phyloP scores from a whole-genome alignment of 1,284 basidiomycete genomes.

The Trametes polyzona region DNA sequence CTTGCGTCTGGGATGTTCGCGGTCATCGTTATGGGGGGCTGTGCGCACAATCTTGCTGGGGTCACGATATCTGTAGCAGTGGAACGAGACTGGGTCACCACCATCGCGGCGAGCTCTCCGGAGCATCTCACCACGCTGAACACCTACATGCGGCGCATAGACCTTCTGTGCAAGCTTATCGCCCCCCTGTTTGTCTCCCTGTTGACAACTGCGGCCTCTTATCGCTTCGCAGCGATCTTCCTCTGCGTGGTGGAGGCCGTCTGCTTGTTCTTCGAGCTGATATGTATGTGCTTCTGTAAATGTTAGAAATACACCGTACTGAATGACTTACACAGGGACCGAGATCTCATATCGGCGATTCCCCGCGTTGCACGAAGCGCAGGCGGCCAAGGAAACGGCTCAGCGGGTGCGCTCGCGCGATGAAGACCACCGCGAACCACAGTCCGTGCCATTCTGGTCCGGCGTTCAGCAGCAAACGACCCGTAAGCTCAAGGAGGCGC shows the following conservation, averaged over 20 bases:
- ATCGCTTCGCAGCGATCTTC: slow-evolving; percentile 37
- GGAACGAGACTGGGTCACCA: slow-evolving; percentile 61
- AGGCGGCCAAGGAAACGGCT: slow-evolving; percentile 16
- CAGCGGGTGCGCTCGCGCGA: background rate
- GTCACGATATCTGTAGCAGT: slow-evolving; percentile 53
- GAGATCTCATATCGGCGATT: slow-evolving; percentile 40
- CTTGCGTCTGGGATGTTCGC: slow-evolving; percentile 38
- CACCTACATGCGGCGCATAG: slow-evolving; percentile 51
- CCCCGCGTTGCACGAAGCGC: slow-evolving; percentile 35
- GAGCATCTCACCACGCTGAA: slow-evolving; percentile 40
- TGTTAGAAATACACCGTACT: background rate
- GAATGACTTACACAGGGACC: slow-evolving; percentile 27
- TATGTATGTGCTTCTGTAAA: slow-evolving; percentile 26
- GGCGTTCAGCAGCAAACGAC: no score
- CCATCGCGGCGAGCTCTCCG: slow-evolving; percentile 43
- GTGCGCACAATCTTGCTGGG: slow-evolving; percentile 46
- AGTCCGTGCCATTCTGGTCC: background rate
- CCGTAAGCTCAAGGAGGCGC: slow-evolving; percentile 8
- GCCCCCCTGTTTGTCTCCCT: slow-evolving; percentile 59
- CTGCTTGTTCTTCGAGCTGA: slow-evolving; percentile 40
- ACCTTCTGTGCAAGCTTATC: slow-evolving; percentile 57
- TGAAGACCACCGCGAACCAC: background rate
- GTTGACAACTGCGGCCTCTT: slow-evolving; percentile 44
- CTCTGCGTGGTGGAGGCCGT: slow-evolving; percentile 38
- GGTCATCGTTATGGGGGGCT: slow-evolving; percentile 45